Conservation (phyloP, 2,329 filamentous ascomycete genomes). For the Botrytis paeoniae region DNA sequence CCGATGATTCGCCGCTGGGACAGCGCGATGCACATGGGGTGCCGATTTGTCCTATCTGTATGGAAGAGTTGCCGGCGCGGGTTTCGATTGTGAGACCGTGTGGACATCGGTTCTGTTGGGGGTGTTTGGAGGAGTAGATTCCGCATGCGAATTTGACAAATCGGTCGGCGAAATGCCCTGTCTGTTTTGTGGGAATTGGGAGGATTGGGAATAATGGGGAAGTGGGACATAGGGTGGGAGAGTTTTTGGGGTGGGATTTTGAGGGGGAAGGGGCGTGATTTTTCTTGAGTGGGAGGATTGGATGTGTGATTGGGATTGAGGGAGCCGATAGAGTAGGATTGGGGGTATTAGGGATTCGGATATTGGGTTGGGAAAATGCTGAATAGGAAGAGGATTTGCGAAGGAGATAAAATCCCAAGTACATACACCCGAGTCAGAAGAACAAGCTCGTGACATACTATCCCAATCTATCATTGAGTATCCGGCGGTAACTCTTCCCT, state of each 20-base stretch:
- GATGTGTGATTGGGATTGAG: not conserved
- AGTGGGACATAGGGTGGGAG: not conserved
- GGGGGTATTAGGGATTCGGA: not conserved
- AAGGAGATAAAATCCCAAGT: not conserved
- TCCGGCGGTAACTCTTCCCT: constrained; percentile 26
- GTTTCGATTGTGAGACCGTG: not conserved
- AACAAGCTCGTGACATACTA: not conserved
- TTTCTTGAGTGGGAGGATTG: not conserved
- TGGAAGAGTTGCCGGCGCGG: not conserved
- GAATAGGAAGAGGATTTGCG: not conserved
- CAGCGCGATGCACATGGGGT: not conserved
- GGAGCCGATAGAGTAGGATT: not conserved
- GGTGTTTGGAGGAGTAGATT: not conserved
- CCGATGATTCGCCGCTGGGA: not conserved
- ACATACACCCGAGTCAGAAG: not conserved
- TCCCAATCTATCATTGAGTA: constrained; percentile 22
- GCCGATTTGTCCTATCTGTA: not conserved
- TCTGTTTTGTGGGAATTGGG: not conserved
- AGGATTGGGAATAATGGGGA: not conserved
- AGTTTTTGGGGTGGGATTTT: not conserved
- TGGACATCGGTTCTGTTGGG: not conserved
- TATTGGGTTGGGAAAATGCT: not conserved
- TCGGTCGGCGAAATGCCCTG: not conserved
- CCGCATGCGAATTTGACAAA: not conserved
- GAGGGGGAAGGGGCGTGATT: not conserved